Percentiles rank a stretch among this genome's conserved stretches.
Conservation (phyloP, 768 basidiomycete species). For the Termitomyces sp. region DNA sequence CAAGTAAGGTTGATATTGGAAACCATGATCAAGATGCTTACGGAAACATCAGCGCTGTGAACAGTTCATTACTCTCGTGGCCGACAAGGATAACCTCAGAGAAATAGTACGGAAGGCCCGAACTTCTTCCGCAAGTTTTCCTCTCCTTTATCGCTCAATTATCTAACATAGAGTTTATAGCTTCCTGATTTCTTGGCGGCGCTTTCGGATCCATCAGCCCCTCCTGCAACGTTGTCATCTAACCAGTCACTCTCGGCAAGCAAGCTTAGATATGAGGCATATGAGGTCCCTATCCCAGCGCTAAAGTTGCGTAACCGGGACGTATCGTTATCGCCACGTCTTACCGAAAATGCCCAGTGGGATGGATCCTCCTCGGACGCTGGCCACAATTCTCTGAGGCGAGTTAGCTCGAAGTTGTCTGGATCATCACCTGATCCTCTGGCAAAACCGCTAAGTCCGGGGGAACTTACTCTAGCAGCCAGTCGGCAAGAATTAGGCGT, state of each 20-base stretch:
- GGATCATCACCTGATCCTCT: conserved; percentile 15
- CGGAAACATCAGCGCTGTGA: conserved; percentile 51
- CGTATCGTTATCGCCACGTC: conserved; percentile 20
- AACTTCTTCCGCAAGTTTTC: conserved; percentile 48
- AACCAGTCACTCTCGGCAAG: conserved; percentile 25
- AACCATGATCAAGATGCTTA: conserved; percentile 1
- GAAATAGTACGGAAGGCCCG: conserved; percentile 41
- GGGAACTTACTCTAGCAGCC: conserved; percentile 38
- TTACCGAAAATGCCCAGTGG: conserved; percentile 28
- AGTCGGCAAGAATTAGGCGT: conserved; percentile 25
- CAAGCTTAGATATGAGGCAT: conserved; percentile 65
- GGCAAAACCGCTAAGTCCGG: conserved; percentile 30
- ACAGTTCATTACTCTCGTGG: conserved; percentile 51
- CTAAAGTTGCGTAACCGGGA: conserved; percentile 35
- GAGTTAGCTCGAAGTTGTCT: conserved; percentile 23
- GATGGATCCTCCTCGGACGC: conserved; percentile 27
- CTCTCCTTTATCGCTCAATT: not conserved
- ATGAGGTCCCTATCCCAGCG: conserved; percentile 52
- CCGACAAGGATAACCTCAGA: conserved; percentile 37
- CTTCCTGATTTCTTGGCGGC: conserved; percentile 65
- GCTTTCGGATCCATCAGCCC: conserved; percentile 21
- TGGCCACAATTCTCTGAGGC: conserved; percentile 21
- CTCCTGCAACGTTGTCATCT: conserved; percentile 14
- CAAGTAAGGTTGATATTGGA: conserved; percentile 32
- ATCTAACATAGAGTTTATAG: conserved; percentile 26